Percentiles rank a stretch among this genome's conserved stretches.
Conservation (phyloP, 1,284 basidiomycete genomes). For the Ganoderma multipileum region DNA sequence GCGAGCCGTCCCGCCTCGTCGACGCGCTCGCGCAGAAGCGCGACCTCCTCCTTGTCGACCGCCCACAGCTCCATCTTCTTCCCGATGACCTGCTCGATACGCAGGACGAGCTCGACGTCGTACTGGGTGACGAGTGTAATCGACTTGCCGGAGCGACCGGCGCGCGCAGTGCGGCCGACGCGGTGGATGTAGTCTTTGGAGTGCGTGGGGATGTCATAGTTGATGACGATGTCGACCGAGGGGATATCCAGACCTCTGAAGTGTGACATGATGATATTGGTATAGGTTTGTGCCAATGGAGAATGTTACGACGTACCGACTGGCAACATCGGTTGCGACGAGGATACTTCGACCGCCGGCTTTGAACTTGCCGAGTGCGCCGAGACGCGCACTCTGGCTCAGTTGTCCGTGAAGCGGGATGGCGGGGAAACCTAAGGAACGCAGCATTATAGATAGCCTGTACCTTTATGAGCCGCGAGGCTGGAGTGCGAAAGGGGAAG, state of each 20-base stretch:
- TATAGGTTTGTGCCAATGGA: conserved; percentile 11
- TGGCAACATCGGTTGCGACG: conserved; percentile 98
- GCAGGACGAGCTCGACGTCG: conserved; percentile 95
- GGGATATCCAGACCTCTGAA: conserved; percentile 94
- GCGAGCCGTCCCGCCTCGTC: conserved; percentile 90
- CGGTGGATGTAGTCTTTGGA: conserved; percentile 99
- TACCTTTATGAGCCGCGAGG: not conserved
- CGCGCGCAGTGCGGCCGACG: conserved; percentile 96
- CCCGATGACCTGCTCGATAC: conserved; percentile 91
- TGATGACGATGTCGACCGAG: conserved; percentile 95
- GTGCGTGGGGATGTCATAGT: conserved; percentile 98
- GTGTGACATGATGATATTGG: not conserved
- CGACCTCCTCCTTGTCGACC: conserved; percentile 90
- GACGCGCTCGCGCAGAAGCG: conserved; percentile 88
- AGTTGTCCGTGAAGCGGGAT: conserved; percentile 97
- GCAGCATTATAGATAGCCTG: conserved; percentile 89
- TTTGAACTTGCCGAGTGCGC: conserved; percentile 97
- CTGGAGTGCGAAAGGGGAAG: not conserved
- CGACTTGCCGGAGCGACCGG: conserved; percentile 93
- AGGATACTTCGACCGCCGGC: conserved; percentile 91
- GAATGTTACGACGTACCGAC: conserved; percentile 60
- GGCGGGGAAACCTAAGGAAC: conserved; percentile 93
- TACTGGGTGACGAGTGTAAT: conserved; percentile 98
- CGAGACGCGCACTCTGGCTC: conserved; percentile 91
- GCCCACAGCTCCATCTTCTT: conserved; percentile 95